phyloP scores from a whole-genome alignment of 2,329 filamentous ascomycete genomes.

The Fusarium dimerum region DNA sequence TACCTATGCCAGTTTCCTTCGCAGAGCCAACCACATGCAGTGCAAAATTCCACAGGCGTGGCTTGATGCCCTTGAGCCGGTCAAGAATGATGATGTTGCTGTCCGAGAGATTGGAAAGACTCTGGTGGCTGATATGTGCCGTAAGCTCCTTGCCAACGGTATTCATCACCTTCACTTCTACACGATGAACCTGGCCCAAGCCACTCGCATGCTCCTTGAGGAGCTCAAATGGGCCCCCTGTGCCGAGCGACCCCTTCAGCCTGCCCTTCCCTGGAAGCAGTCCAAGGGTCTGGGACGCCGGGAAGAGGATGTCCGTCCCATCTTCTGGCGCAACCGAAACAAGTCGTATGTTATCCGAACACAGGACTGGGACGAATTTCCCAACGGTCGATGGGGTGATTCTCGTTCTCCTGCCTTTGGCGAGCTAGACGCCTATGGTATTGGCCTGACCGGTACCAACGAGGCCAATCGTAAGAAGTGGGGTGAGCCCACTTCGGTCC shows the following conservation, averaged over 20 bases:
- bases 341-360: constrained; percentile 94
- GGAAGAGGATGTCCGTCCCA: constrained; percentile 93
- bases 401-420: constrained; percentile 95
- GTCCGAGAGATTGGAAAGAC: constrained; percentile 88
- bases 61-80: constrained; percentile 79
- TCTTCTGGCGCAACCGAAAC: constrained; percentile 98
- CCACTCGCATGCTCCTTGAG: constrained; percentile 90
- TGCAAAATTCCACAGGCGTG: constrained; percentile 80
- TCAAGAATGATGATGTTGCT: constrained; percentile 95
- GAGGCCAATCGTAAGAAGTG: constrained; percentile 95
- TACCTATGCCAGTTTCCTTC: constrained; percentile 89
- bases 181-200: constrained; percentile 97
- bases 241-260: constrained; percentile 75
- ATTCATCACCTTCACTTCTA: constrained; percentile 95
- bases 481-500: constrained; percentile 79
- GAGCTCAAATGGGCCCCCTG: constrained; percentile 83
- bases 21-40: constrained; percentile 88
- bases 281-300: constrained; percentile 86
- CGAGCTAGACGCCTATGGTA: constrained; percentile 90
- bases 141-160: constrained; percentile 77
- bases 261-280: constrained; percentile 93
- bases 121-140: constrained; percentile 87
- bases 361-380: constrained; percentile 98
- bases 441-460: constrained; percentile 91
- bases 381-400: constrained; percentile 98